phyloP scores from a whole-genome alignment of 2,329 filamentous ascomycete genomes.

The Penicillium sumatraense region DNA sequence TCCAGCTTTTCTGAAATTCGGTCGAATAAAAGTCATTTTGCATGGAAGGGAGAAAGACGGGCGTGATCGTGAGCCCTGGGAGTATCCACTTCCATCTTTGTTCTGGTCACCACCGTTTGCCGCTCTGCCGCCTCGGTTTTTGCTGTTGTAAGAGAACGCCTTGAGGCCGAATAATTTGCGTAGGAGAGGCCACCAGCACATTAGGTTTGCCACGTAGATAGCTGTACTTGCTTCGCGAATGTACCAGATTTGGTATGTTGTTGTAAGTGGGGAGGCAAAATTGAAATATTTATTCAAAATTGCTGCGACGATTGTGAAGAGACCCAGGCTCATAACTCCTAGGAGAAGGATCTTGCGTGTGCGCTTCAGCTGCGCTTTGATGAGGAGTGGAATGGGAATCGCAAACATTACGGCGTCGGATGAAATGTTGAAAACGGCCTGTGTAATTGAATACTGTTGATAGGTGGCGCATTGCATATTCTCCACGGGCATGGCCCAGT shows the following conservation, averaged over 20 bases:
- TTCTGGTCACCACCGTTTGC: conserved; percentile 10
- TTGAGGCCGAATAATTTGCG: conserved; percentile 35
- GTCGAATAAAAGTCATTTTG: conserved; percentile 13
- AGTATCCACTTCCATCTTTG: conserved; percentile 22
- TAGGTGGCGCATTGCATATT: conserved; percentile 48
- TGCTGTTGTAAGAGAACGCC: conserved; percentile 33
- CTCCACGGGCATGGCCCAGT: conserved; percentile 53
- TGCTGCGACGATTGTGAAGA: conserved; percentile 50
- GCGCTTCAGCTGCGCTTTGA: conserved; percentile 39
- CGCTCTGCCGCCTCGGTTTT: conserved; percentile 24
- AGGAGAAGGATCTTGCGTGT: conserved; percentile 41
- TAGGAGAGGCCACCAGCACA: conserved; percentile 37
- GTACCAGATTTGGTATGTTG: conserved; percentile 49
- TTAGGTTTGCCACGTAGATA: conserved; percentile 53
- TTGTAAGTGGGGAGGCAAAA: conserved; percentile 41
- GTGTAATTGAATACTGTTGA: conserved; percentile 46
- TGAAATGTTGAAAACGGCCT: conserved; percentile 52
- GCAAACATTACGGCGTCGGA: conserved; percentile 45
- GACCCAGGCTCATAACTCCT: conserved; percentile 43
- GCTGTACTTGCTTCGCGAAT: conserved; percentile 46
- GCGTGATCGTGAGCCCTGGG: conserved; percentile 23
- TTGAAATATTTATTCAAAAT: conserved; percentile 55
- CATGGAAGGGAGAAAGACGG: conserved; percentile 24
- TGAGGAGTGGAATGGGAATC: conserved; percentile 44
- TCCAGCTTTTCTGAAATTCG: conserved; percentile 10